Evolutionary conservation across 1,284 basidiomycete species (phyloP).

Genomic region (Marasmius sp.): DNA sequence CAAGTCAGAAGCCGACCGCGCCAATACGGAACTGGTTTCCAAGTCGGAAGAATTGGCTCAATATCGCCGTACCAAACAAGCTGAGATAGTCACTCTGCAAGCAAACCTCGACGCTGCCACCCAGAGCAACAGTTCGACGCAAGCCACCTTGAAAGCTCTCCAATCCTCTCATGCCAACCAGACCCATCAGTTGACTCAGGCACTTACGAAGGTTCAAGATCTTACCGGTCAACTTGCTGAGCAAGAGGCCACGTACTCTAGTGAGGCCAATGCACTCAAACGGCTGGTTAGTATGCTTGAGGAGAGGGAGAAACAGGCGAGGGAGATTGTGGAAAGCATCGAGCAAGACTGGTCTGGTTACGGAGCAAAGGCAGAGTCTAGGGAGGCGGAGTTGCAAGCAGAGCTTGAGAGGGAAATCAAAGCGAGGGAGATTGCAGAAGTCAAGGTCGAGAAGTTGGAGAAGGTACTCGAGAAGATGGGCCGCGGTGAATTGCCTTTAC

Average conservation of each 20-base stretch:
- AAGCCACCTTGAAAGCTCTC: constrained; percentile 65
- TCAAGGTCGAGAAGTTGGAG: constrained; percentile 59
- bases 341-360: constrained; percentile 78
- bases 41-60: constrained; percentile 75
- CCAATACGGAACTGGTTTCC: constrained; percentile 54
- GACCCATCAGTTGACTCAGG: constrained; percentile 66
- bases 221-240: constrained; percentile 74
- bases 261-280: constrained; percentile 70
- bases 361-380: constrained; percentile 64
- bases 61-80: constrained; percentile 71
- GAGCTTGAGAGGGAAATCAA: constrained; percentile 66
- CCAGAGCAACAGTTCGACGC: constrained; percentile 60
- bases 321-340: constrained; percentile 73
- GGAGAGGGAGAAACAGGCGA: constrained; percentile 77
- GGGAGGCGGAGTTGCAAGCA: constrained; percentile 62
- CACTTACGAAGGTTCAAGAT: constrained; percentile 69
- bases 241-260: constrained; percentile 76
- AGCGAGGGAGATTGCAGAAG: constrained; percentile 63
- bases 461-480: constrained; percentile 75
- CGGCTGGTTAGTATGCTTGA: constrained; percentile 81
- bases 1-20: constrained; percentile 69
- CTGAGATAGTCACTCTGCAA: constrained; percentile 74
- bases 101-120: constrained; percentile 67
- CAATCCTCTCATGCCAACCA: constrained; percentile 70
- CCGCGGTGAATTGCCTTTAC: constrained; percentile 64